Percentiles rank a stretch among this genome's conserved stretches.
Evolutionary conservation across 2,329 filamentous ascomycete genomes (phyloP).

Genomic region (Arthrobotrys musiformis): DNA sequence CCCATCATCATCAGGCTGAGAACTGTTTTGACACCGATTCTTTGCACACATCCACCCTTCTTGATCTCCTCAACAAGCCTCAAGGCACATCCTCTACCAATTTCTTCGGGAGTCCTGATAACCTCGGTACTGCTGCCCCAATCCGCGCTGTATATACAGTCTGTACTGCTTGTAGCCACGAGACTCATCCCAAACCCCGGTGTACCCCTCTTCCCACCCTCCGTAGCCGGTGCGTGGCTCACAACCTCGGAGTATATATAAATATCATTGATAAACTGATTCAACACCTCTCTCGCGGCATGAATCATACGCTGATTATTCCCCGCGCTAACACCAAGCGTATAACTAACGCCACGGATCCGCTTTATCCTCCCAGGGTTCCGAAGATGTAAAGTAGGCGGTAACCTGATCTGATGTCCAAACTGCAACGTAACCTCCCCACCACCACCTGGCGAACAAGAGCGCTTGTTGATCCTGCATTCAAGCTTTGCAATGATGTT

Average conservation of each 20-base stretch:
- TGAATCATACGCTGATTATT: constrained; percentile 98
- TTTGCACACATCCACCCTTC: constrained; percentile 82
- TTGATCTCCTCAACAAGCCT: constrained; percentile 86
- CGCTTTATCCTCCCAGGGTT: constrained; percentile 85
- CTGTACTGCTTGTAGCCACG: constrained; percentile 88
- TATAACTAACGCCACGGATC: constrained; percentile 92
- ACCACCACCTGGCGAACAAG: constrained; percentile 79
- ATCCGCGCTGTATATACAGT: constrained; percentile 88
- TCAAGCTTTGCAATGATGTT: constrained; percentile 89
- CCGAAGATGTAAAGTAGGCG: constrained; percentile 91
- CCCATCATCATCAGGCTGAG: constrained; percentile 97
- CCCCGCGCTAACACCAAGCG: constrained; percentile 86
- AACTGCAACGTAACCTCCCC: constrained; percentile 95
- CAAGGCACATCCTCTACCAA: constrained; percentile 86
- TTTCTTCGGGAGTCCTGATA: constrained; percentile 85
- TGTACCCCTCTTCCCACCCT: constrained; percentile 71
- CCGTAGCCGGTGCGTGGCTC: constrained; percentile 40
- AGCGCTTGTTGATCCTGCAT: constrained; percentile 80
- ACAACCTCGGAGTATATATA: constrained; percentile 81
- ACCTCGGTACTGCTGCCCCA: constrained; percentile 75
- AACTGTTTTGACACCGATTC: constrained; percentile 77
- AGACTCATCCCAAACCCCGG: constrained; percentile 91
- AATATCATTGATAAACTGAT: constrained; percentile 85
- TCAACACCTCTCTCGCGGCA: constrained; percentile 84
- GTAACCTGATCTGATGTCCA: constrained; percentile 89